Evolutionary conservation across 495 filamentous ascomycete species (phyloP).

Genomic region (Penicillium parvum): DNA sequence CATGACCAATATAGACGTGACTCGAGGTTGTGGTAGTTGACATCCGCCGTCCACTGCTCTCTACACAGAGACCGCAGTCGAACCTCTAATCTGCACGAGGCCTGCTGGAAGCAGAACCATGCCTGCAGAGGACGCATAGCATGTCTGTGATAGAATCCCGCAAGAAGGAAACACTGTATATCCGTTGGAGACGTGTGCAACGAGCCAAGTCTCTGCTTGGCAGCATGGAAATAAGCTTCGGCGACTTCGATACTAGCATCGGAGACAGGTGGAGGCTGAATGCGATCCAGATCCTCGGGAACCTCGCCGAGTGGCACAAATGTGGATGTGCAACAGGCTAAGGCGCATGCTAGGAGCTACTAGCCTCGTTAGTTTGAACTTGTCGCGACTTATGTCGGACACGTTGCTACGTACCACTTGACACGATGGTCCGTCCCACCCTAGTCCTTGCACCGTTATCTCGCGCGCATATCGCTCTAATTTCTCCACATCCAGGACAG

Average conservation of each 20-base stretch:
- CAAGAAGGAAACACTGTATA: conserved; percentile 26
- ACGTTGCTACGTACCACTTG: conserved; percentile 21
- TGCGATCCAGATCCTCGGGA: conserved; percentile 17
- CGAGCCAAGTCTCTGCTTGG: conserved; percentile 24
- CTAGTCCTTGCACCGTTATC: conserved; percentile 21
- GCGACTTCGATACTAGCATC: conserved; percentile 21
- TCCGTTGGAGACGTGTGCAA: conserved; percentile 22
- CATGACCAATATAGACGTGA: conserved; percentile 28
- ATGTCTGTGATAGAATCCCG: conserved; percentile 24
- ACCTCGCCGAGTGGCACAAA: conserved; percentile 14
- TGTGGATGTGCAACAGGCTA: conserved; percentile 16
- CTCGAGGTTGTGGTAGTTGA: conserved; percentile 24
- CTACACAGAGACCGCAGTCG: conserved; percentile 21
- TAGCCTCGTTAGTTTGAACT: conserved; percentile 5
- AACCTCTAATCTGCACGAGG: conserved; percentile 26
- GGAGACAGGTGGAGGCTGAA: conserved; percentile 15
- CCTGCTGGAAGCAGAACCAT: conserved; percentile 29
- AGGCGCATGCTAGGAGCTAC: conserved; percentile 25
- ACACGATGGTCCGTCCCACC: conserved; percentile 26
- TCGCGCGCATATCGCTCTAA: conserved; percentile 23
- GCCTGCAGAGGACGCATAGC: conserved; percentile 22
- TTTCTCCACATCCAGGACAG: conserved; percentile 19
- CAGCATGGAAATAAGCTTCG: conserved; percentile 26
- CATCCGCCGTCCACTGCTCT: conserved; percentile 23
- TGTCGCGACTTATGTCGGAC: too few relatives aligned